Percentiles rank a stretch among this genome's conserved stretches.
Evolutionary conservation across 2,329 filamentous ascomycete genomes (phyloP).

Genomic region (Fusarium heterosporum): DNA sequence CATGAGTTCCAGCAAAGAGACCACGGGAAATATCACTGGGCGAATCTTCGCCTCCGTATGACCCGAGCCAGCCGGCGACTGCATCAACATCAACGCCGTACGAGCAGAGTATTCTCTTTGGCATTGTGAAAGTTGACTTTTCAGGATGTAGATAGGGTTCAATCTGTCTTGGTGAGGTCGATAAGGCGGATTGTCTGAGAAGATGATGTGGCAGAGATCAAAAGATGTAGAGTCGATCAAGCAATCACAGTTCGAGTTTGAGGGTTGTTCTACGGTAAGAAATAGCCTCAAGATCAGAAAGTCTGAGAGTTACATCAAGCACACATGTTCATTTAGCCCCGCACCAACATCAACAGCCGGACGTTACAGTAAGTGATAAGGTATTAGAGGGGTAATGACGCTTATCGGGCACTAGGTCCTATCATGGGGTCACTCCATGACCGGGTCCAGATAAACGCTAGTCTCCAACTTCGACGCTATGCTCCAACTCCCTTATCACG

Average conservation of each 20-base stretch:
- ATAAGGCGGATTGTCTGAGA: neutral
- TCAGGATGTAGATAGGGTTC: no score
- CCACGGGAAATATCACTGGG: conserved; percentile 56
- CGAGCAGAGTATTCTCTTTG: conserved; percentile 12
- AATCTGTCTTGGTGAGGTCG: neutral
- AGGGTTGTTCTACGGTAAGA: neutral
- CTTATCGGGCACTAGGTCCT: conserved; percentile 1
- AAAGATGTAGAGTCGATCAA: neutral
- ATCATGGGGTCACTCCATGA: conserved; percentile 47
- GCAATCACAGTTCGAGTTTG: neutral
- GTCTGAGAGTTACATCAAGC: neutral
- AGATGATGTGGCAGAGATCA: no score
- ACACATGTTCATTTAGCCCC: neutral
- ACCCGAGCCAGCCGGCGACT: conserved; percentile 81
- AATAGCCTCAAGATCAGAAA: neutral
- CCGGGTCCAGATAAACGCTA: neutral
- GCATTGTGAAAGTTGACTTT: neutral
- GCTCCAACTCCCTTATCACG: conserved; percentile 25
- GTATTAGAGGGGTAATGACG: conserved; percentile 19
- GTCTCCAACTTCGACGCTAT: conserved; percentile 22
- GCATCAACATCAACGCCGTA: conserved; percentile 82
- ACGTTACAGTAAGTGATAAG: neutral
- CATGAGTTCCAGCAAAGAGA: conserved; percentile 77
- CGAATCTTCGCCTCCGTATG: conserved; percentile 78
- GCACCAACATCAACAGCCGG: neutral